These are phyloP conservation scores for Cyamopsis tetragonoloba DNA, from an alignment of 306 rosid species.

Conservation along the genomic window DNA sequence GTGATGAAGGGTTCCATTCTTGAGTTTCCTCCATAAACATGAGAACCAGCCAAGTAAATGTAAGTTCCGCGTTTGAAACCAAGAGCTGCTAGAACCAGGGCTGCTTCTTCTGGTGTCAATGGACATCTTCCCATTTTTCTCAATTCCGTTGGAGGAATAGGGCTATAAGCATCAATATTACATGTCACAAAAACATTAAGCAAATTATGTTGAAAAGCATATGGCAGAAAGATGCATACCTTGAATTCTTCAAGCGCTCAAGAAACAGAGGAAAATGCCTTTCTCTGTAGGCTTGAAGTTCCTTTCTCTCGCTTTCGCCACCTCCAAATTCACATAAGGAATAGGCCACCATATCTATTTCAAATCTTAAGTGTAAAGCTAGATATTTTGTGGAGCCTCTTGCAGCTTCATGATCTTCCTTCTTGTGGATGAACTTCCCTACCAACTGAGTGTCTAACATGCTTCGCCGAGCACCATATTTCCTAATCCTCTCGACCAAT, in stretches of 20 bases:
- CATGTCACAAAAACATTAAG: slow-evolving; percentile 4
- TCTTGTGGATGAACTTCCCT: slow-evolving; percentile 57
- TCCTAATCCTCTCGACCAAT: slow-evolving; percentile 70
- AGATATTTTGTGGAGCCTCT: slow-evolving; percentile 58
- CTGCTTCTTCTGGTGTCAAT: slow-evolving; percentile 97
- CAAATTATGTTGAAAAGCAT: not conserved
- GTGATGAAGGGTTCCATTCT: slow-evolving; percentile 68
- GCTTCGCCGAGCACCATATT: slow-evolving; percentile 43
- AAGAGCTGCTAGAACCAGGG: slow-evolving; percentile 78
- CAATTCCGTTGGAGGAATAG: slow-evolving; percentile 50
- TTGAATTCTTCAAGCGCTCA: slow-evolving; percentile 79
- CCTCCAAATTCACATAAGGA: slow-evolving; percentile 95
- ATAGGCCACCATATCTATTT: slow-evolving; percentile 93
- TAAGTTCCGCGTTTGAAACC: slow-evolving; percentile 68
- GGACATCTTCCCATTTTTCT: slow-evolving; percentile 87
- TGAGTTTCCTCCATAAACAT: slow-evolving; percentile 68
- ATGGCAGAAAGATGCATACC: slow-evolving; percentile 33
- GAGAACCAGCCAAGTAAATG: slow-evolving; percentile 88
- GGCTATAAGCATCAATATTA: slow-evolving; percentile 31
- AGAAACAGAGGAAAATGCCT: slow-evolving; percentile 78
- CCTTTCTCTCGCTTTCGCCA: slow-evolving; percentile 64
- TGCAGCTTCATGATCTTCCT: slow-evolving; percentile 28
- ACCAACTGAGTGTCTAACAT: slow-evolving; percentile 67
- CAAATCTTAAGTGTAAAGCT: slow-evolving; percentile 91
- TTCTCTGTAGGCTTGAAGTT: slow-evolving; percentile 84